phyloP scores from a whole-genome alignment of 306 rosid genomes.

The Fragaria nilgerrensis region DNA sequence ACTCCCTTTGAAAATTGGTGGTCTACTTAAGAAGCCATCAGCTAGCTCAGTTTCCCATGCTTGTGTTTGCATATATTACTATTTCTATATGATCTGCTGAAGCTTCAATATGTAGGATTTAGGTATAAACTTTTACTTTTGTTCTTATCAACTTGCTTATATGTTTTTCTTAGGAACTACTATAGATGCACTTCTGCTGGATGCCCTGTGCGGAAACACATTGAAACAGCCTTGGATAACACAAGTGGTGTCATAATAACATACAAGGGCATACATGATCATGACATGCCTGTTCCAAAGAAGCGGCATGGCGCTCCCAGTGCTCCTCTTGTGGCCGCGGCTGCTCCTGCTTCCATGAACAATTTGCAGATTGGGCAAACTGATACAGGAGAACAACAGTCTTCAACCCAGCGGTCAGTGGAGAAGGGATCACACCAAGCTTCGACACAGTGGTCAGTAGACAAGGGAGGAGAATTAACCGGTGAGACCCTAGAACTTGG shows the following conservation, averaged over 20 bases:
- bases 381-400: constrained; percentile 33
- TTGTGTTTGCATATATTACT: neutral
- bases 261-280: constrained; percentile 91
- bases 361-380: constrained; percentile 44
- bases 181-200: constrained; percentile 99
- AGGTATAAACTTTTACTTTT: neutral
- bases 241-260: constrained; percentile 70
- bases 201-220: constrained; percentile 95
- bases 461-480: constrained; percentile 80
- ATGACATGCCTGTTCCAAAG: constrained; percentile 93
- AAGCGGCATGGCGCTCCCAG: constrained; percentile 86
- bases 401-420: constrained; percentile 77
- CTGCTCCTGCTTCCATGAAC: constrained; percentile 74
- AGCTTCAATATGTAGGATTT: neutral
- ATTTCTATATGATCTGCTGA: neutral
- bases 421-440: constrained; percentile 54
- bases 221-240: constrained; percentile 75
- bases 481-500: constrained; percentile 95
- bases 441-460: constrained; percentile 83
- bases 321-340: constrained; percentile 79
- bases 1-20: neutral
- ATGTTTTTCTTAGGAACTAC: constrained; percentile 68
- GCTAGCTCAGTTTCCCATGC: neutral
- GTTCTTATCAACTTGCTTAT: constrained; percentile 20
- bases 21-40: neutral